Conservation (phyloP, 441 rosid species). For the Eruca vesicaria region DNA sequence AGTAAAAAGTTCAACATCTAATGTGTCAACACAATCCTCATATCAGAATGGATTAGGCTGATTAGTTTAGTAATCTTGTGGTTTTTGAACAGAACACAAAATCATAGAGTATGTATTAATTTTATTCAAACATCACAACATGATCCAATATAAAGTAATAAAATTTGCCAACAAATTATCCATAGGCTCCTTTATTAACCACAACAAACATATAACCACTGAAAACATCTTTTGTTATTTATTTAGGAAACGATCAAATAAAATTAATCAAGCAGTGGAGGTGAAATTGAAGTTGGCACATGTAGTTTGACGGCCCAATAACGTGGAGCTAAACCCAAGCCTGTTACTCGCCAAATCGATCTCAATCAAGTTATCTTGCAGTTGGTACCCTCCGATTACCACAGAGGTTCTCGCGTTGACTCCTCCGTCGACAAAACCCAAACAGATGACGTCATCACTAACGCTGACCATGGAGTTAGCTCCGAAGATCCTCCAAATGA, state of each 20-base stretch:
- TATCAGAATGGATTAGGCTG: too few species aligned
- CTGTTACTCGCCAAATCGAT: constrained; percentile 63
- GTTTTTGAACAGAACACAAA: too few species aligned
- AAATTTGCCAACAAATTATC: background rate
- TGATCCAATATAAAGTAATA: background rate
- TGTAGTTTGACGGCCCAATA: constrained; percentile 47
- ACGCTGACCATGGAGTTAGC: constrained; percentile 72
- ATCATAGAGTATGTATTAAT: background rate
- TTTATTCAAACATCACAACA: background rate
- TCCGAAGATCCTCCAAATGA: constrained; percentile 63
- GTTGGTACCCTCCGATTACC: constrained; percentile 71
- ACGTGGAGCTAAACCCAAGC: constrained; percentile 69
- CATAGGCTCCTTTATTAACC: background rate
- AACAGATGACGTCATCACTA: constrained; percentile 49
- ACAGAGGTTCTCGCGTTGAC: constrained; percentile 52
- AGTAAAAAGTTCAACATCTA: too few species aligned
- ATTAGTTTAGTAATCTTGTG: too few species aligned
- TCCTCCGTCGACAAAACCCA: constrained; percentile 74
- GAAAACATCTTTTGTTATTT: background rate
- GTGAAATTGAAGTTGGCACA: constrained; percentile 86
- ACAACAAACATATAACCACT: background rate
- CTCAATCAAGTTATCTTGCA: constrained; percentile 59
- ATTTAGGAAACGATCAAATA: background rate
- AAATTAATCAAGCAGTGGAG: constrained; percentile 12
- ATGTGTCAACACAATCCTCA: too few species aligned